These are phyloP conservation scores for Asterionellopsis glacialis DNA, from an alignment of 108 stramenopile species.

Conservation along the genomic window DNA sequence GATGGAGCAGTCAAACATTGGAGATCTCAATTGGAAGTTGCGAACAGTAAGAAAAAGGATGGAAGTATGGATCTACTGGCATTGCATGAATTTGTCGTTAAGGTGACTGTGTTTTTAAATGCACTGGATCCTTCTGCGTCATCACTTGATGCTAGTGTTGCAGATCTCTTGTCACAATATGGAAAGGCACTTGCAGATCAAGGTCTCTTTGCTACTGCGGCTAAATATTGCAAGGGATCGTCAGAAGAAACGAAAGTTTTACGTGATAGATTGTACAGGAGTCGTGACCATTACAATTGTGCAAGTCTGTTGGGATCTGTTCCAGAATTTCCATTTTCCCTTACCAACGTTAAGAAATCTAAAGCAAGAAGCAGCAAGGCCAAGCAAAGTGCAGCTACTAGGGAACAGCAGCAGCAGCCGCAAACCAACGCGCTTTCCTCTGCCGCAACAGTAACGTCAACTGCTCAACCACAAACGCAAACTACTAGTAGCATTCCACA, in stretches of 20 bases:
- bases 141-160: slow-evolving; percentile 55
- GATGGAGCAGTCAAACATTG: slow-evolving; percentile 77
- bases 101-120: slow-evolving; percentile 81
- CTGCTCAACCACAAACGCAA: slow-evolving; percentile 26
- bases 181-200: slow-evolving; percentile 87
- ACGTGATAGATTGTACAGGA: slow-evolving; percentile 67
- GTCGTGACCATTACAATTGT: slow-evolving; percentile 50
- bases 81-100: slow-evolving; percentile 89
- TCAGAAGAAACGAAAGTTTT: slow-evolving; percentile 56
- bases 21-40: slow-evolving; percentile 61
- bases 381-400: slow-evolving; percentile 7
- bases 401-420: slow-evolving; percentile 22
- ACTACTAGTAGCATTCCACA: slow-evolving; percentile 7
- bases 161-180: slow-evolving; percentile 77
- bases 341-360: slow-evolving; percentile 50
- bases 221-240: slow-evolving; percentile 67
- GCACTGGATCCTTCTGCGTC: slow-evolving; percentile 45
- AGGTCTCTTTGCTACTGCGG: slow-evolving; percentile 81
- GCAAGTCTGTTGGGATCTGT: slow-evolving; percentile 52
- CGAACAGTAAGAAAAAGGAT: slow-evolving; percentile 34
- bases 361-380: slow-evolving; percentile 19
- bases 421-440: not conserved
- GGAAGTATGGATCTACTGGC: slow-evolving; percentile 54
- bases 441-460: slow-evolving; percentile 30
- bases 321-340: slow-evolving; percentile 73